Percentiles rank a stretch among this genome's conserved stretches.
Conservation (phyloP, 2,329 filamentous ascomycete genomes). For the Ophiostoma quercus region DNA sequence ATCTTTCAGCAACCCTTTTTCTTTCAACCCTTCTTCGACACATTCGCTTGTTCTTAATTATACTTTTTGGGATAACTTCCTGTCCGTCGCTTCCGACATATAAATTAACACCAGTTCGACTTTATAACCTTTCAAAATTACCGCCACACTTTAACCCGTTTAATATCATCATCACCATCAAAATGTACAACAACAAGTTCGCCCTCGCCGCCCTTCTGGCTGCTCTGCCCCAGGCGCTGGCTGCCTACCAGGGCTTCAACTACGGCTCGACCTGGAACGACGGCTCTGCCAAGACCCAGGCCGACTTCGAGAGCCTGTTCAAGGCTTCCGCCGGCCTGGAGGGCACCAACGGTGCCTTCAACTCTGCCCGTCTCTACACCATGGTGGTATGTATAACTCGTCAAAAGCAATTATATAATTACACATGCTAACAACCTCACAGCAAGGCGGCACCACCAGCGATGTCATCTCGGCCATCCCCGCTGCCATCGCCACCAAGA, state of each 20-base stretch:
- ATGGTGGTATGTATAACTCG: slow-evolving; percentile 49
- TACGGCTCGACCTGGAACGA: slow-evolving; percentile 60
- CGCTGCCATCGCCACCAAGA: slow-evolving; percentile 76
- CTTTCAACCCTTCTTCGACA: background rate
- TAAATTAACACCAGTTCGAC: background rate
- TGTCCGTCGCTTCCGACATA: slow-evolving; percentile 7
- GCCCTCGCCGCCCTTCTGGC: slow-evolving; percentile 26
- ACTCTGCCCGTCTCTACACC: slow-evolving; percentile 65
- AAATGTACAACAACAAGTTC: slow-evolving; percentile 24
- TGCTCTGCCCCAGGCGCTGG: slow-evolving; percentile 31
- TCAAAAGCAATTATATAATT: too few relatives aligned
- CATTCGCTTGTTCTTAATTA: slow-evolving; percentile 19
- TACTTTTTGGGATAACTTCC: slow-evolving; percentile 17
- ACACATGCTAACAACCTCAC: slow-evolving; percentile 14
- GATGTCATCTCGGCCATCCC: slow-evolving; percentile 67
- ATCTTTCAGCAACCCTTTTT: slow-evolving; percentile 9
- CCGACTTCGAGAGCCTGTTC: slow-evolving; percentile 68
- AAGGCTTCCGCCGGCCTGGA: slow-evolving; percentile 57
- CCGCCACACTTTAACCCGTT: background rate
- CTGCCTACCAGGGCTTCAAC: slow-evolving; percentile 59
- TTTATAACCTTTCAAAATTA: background rate
- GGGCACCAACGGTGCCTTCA: slow-evolving; percentile 59
- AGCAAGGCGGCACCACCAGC: slow-evolving; percentile 59
- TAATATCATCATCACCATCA: background rate
- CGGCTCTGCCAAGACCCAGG: slow-evolving; percentile 53